Conservation (phyloP, 176 grass and related monocot genomes). For the Oryza rufipogon region DNA sequence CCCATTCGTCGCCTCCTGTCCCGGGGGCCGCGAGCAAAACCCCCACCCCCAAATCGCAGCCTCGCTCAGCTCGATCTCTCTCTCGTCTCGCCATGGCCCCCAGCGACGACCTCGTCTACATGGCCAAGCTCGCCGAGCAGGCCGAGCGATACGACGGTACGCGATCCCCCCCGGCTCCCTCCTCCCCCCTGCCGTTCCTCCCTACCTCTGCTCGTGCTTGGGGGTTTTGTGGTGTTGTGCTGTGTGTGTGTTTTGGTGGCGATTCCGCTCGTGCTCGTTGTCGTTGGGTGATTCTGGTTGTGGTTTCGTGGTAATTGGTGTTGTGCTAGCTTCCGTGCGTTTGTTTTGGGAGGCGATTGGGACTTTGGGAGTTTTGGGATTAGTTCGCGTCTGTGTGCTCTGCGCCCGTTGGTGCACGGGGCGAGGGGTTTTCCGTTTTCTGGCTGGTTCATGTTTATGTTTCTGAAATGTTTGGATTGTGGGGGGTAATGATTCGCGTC, state of each 20-base stretch:
- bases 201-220: background rate
- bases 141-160: constrained; percentile 54
- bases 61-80: background rate
- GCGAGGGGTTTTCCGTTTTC: background rate
- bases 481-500: background rate
- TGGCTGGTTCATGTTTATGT: background rate
- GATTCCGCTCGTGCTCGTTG: background rate
- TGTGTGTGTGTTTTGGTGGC: background rate
- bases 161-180: background rate
- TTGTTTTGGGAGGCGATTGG: background rate
- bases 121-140: constrained; percentile 52
- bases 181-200: background rate
- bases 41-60: background rate
- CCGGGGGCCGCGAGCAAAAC: background rate
- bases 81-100: constrained; percentile 19
- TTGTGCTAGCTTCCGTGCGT: background rate
- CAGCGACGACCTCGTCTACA: constrained; percentile 39
- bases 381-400: background rate
- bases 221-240: background rate
- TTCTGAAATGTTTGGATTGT: background rate
- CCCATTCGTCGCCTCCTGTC: background rate
- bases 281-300: background rate
- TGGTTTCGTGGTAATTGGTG: background rate
- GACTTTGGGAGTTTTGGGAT: background rate
- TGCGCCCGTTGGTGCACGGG: no score